A percentile compares a stretch with the other conserved stretches of the same genome.
Evolutionary conservation across 805 yeast genomes (phyloP).

Genomic region (Starmerella scarabaei): DNA sequence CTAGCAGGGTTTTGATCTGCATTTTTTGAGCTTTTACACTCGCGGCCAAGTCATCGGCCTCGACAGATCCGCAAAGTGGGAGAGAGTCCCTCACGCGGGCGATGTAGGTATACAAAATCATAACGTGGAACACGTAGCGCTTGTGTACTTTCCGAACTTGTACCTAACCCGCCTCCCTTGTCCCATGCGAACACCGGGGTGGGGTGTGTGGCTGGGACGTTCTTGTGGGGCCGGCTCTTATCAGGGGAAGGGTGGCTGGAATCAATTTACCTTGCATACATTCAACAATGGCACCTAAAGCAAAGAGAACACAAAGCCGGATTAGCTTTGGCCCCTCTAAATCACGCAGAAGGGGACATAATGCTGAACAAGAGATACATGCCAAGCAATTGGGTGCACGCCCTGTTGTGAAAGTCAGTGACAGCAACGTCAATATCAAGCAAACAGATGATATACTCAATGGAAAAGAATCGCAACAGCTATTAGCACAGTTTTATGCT

Average conservation of each 20-base stretch:
- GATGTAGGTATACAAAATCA: slow-evolving; percentile 28
- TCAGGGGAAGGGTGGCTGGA: background rate
- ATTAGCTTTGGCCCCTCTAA: background rate
- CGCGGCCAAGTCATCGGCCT: slow-evolving; percentile 49
- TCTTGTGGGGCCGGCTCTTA: background rate
- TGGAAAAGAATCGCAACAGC: slow-evolving; percentile 3
- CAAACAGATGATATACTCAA: slow-evolving; percentile 5
- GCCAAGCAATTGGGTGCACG: background rate
- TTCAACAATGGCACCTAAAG: background rate
- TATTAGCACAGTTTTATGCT: slow-evolving; percentile 5
- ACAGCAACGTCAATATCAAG: background rate
- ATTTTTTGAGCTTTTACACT: slow-evolving; percentile 63
- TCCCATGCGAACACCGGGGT: too few species aligned
- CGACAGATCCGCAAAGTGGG: slow-evolving; percentile 85
- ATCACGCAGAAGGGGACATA: background rate
- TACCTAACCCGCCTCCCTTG: background rate
- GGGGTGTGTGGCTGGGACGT: background rate
- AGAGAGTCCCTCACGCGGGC: slow-evolving; percentile 35
- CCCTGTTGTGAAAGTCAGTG: background rate
- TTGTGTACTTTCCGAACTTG: background rate
- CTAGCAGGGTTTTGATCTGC: slow-evolving; percentile 63
- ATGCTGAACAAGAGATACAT: background rate
- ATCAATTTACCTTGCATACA: background rate
- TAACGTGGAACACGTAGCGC: too few species aligned
- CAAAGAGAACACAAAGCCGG: background rate